Evolutionary conservation across 805 yeast species (phyloP), one percentile per base, ranked within the genome.

Genomic region (Nakazawaea anatomiae): DNA sequence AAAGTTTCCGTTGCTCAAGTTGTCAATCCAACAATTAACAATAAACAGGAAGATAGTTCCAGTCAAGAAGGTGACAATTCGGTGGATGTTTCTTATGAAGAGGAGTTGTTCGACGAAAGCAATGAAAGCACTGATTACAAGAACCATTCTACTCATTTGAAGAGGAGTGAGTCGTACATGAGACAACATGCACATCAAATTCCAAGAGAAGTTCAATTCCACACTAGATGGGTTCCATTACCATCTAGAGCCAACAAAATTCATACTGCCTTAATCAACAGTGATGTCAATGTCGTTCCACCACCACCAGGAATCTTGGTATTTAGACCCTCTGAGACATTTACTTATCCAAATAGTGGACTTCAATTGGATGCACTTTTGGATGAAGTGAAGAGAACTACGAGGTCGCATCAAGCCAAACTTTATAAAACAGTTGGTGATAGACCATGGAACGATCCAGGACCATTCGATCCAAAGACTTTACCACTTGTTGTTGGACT

Each of bases 261-360:
- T 28, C 72, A 68, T 52, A 73, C 73, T 41, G 48, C 59, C 29
- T 60, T 57, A 47, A 57, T 80, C 50, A 88, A 91, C 64, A 69
- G 76, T 4, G 77, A 75, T 12, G 66, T 90, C 14, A 62, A 72
- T 0, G 78, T 91, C 6, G 65, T 65, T 12, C 87, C 90, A 1
- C 96, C 97, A 12, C 97, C 97, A 31, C 89, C 92, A 1, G 97
- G 97, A 35, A 90, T 91, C 14, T 59, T 90, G 52, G 96, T 91
- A 3, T 91, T 84, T 72, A 79, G 94, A 59, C 86, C 94, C 40
- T 71, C 83, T 18, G 97, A 91, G 60, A 73, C 90, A 12, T 86
- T 87, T 68, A 79, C 89, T 1, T 91, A 89, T 69, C 82, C 96
- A 39, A 91, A 91, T 63, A 76, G 86, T 44, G 82, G 96, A 0